phyloP scores from a whole-genome alignment of 805 yeast genomes.

The Huiozyma naganishii region DNA sequence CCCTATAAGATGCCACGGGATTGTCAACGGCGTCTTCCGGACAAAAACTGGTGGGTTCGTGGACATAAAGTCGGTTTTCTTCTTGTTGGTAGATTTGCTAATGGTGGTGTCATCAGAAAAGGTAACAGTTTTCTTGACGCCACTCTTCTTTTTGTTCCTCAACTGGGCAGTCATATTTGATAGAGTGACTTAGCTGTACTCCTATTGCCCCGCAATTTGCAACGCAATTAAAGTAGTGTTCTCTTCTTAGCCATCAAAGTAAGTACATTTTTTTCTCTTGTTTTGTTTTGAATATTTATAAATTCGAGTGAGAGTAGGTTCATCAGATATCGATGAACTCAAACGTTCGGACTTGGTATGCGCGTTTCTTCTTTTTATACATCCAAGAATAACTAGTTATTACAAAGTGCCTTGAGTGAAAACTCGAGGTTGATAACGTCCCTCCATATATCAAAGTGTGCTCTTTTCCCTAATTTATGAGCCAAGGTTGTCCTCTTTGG shows the following conservation, averaged over 20 bases:
- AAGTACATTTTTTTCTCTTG: too few species aligned
- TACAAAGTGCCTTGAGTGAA: slow-evolving; percentile 21
- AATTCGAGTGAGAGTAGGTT: too few species aligned
- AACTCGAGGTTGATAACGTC: slow-evolving; percentile 52
- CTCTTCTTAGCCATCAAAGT: too few species aligned
- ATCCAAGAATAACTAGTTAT: too few species aligned
- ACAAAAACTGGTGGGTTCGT: slow-evolving; percentile 28
- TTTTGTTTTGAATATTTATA: too few species aligned
- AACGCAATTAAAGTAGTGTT: too few species aligned
- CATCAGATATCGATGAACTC: too few species aligned
- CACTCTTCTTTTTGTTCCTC: slow-evolving; percentile 15
- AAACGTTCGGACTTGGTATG: too few species aligned
- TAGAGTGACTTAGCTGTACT: too few species aligned
- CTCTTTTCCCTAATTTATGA: slow-evolving; percentile 46
- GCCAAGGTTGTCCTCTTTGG: slow-evolving; percentile 45
- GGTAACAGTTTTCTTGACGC: slow-evolving; percentile 22
- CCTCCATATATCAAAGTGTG: slow-evolving; percentile 53
- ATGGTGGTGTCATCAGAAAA: slow-evolving; percentile 27
- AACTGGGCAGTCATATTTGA: slow-evolving; percentile 3
- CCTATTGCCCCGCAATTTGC: too few species aligned
- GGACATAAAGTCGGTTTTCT: slow-evolving; percentile 8
- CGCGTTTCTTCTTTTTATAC: too few species aligned
- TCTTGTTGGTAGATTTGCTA: slow-evolving; percentile 14
- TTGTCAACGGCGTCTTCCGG: slow-evolving; percentile 18
- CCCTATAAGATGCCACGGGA: slow-evolving; percentile 26